Conservation (phyloP, 176 grass and related monocot species). For the Rhynchospora pubera region DNA sequence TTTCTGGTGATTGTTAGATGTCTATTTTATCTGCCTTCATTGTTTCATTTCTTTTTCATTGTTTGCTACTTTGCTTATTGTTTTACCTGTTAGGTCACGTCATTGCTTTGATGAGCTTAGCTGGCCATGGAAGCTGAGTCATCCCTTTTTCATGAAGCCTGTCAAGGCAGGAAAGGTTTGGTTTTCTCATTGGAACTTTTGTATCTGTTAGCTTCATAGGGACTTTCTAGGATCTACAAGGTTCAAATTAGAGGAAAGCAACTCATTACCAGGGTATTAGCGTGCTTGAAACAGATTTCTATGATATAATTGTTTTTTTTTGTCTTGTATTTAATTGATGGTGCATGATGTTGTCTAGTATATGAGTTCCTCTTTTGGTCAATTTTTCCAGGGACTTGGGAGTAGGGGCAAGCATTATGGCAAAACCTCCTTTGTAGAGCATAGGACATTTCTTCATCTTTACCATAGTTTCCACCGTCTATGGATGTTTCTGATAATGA, state of each 20-base stretch:
- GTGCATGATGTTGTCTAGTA: background rate
- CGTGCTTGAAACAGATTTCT: background rate
- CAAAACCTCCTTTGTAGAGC: constrained; percentile 96
- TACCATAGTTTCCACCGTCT: constrained; percentile 98
- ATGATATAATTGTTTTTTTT: background rate
- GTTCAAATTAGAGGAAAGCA: too few relatives aligned
- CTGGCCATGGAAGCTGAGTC: constrained; percentile 67
- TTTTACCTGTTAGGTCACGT: constrained; percentile 49
- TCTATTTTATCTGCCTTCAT: background rate
- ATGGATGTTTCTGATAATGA: constrained; percentile 95
- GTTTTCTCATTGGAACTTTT: background rate
- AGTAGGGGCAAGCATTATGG: constrained; percentile 71
- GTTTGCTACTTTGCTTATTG: too few relatives aligned
- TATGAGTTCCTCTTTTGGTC: background rate
- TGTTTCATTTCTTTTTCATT: too few relatives aligned
- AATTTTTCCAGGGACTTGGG: constrained; percentile 16
- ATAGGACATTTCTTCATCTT: constrained; percentile 92
- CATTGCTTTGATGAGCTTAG: constrained; percentile 47
- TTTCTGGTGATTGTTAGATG: constrained; percentile 52
- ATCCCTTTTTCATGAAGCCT: constrained; percentile 72
- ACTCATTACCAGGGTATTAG: background rate
- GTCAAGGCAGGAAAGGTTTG: constrained; percentile 45
- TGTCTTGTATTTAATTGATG: background rate
- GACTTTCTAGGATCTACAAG: too few relatives aligned
- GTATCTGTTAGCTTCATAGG: background rate